Evolutionary conservation across 257 asterid species (phyloP).

Genomic region (Linaria vulgaris): DNA sequence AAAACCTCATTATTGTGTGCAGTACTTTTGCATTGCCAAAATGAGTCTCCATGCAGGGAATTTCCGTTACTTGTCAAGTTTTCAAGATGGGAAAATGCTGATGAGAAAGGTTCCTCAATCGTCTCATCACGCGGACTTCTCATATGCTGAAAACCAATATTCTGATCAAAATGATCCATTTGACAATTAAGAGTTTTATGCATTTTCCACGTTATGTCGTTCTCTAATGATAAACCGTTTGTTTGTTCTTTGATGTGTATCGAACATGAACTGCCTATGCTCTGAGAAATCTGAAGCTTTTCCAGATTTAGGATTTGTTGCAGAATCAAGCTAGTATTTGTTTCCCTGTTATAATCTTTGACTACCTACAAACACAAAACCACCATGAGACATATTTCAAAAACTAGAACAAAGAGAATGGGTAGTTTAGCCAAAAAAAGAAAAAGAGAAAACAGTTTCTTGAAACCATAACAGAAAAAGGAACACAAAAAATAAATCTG

Average conservation of each 20-base stretch:
- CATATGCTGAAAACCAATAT: conserved; percentile 30
- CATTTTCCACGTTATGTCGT: conserved; percentile 28
- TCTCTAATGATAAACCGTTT: conserved; percentile 27
- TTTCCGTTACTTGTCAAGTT: conserved; percentile 30
- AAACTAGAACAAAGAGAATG: background rate
- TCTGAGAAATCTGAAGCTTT: conserved; percentile 51
- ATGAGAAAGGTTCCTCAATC: conserved; percentile 39
- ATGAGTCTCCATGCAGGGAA: conserved; percentile 43
- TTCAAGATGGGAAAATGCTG: conserved; percentile 42
- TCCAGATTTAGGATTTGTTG: conserved; percentile 68
- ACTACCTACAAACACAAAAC: conserved; percentile 31
- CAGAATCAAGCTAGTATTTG: conserved; percentile 38
- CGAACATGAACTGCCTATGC: conserved; percentile 29
- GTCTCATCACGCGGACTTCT: conserved; percentile 34
- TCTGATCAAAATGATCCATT: conserved; percentile 33
- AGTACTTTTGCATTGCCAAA: conserved; percentile 65
- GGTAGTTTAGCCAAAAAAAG: background rate
- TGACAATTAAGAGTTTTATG: conserved; percentile 31
- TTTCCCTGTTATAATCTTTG: conserved; percentile 23
- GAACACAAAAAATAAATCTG: no score
- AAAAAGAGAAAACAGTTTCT: no score
- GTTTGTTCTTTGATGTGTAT: conserved; percentile 32
- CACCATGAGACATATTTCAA: background rate
- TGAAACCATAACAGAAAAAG: no score
- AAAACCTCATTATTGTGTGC: conserved; percentile 59